These are phyloP conservation scores for Gossypium bickii DNA, from an alignment of 345 rosid genomes.

Conservation along the genomic window DNA sequence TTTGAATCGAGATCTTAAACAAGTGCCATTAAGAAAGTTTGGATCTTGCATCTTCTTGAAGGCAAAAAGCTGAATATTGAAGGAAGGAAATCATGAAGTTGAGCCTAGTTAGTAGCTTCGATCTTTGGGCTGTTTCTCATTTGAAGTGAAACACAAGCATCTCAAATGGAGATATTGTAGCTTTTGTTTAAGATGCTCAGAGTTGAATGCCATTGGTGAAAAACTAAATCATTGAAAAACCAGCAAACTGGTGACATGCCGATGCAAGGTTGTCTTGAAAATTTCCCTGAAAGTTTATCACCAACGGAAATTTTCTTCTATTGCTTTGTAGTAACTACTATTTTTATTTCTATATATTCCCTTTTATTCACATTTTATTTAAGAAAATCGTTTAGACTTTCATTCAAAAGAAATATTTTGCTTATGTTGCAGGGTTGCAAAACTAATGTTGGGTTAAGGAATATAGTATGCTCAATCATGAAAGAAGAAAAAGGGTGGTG, in stretches of 20 bases:
- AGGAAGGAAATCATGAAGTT: not conserved
- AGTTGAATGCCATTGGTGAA: not conserved
- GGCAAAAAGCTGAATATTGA: not conserved
- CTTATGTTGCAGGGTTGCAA: conserved; percentile 57
- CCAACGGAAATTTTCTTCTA: not conserved
- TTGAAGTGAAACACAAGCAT: too few relatives aligned
- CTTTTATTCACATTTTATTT: not conserved
- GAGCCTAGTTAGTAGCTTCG: not conserved
- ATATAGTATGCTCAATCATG: conserved; percentile 68
- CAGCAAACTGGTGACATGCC: not conserved
- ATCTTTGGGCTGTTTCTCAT: not conserved
- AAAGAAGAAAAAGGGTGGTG: conserved; percentile 94
- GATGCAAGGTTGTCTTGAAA: not conserved
- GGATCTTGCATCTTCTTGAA: not conserved
- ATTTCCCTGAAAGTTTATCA: not conserved
- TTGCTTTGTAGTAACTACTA: not conserved
- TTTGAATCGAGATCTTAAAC: not conserved
- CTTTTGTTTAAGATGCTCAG: not conserved
- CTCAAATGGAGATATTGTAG: not conserved
- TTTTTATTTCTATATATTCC: not conserved
- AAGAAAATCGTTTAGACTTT: not conserved
- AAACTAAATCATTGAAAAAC: not conserved
- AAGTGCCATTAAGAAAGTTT: not conserved
- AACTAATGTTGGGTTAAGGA: conserved; percentile 80
- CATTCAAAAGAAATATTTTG: not conserved